phyloP scores from a whole-genome alignment of 805 yeast species.

The Sugiyamaella lignohabitans region DNA sequence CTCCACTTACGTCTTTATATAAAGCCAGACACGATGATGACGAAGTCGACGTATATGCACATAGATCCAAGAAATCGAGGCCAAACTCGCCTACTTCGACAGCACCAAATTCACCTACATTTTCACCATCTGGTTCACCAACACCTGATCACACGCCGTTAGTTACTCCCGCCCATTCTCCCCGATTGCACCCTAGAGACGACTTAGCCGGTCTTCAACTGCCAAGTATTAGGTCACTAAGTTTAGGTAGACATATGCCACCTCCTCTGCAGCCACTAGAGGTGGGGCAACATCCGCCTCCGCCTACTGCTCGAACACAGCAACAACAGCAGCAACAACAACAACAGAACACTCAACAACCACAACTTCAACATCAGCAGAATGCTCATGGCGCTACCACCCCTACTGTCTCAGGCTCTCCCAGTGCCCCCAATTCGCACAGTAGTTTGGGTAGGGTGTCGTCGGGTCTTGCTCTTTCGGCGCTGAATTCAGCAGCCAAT shows the following conservation, averaged over 20 bases:
- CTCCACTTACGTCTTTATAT: slow-evolving; percentile 27
- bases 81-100: slow-evolving; percentile 39
- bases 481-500: neutral
- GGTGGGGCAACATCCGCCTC: slow-evolving; percentile 13
- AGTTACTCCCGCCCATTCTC: slow-evolving; percentile 41
- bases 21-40: slow-evolving; percentile 23
- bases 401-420: neutral
- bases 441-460: too few relatives aligned
- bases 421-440: neutral
- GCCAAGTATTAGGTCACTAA: slow-evolving; percentile 34
- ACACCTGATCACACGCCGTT: slow-evolving; percentile 39
- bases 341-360: too few relatives aligned
- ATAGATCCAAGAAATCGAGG: slow-evolving; percentile 34
- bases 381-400: neutral
- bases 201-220: slow-evolving; percentile 31
- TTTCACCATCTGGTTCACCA: slow-evolving; percentile 34
- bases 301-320: neutral
- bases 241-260: slow-evolving; percentile 16
- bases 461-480: neutral
- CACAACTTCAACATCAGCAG: neutral
- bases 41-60: slow-evolving; percentile 23
- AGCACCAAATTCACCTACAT: slow-evolving; percentile 39
- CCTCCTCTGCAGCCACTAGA: slow-evolving; percentile 25
- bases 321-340: too few relatives aligned
- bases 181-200: slow-evolving; percentile 36